Evolutionary conservation across 805 yeast genomes (phyloP).

Genomic region (Saccharomyces mikatae): DNA sequence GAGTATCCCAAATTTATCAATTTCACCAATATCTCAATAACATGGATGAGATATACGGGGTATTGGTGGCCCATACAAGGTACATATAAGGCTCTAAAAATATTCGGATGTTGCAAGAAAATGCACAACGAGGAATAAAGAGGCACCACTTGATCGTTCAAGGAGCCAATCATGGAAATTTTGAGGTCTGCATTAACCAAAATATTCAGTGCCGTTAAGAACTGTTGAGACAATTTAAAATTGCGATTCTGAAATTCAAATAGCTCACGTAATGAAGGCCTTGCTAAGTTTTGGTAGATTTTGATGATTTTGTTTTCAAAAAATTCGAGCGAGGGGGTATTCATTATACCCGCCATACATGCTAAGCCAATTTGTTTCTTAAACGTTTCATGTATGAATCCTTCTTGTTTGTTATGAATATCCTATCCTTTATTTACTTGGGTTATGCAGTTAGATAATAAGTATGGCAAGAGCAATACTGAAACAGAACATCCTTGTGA

Average conservation of each 20-base stretch:
- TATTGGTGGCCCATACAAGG: conserved; percentile 69
- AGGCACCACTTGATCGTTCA: conserved; percentile 91
- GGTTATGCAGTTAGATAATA: conserved; percentile 52
- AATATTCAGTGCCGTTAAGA: conserved; percentile 57
- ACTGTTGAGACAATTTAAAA: conserved; percentile 62
- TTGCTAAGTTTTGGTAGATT: conserved; percentile 85
- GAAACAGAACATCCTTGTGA: conserved; percentile 95
- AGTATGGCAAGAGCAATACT: conserved; percentile 62
- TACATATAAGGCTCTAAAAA: conserved; percentile 74
- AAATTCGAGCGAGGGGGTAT: conserved; percentile 87
- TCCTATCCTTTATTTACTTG: conserved; percentile 26
- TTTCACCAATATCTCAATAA: conserved; percentile 65
- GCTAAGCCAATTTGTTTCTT: not conserved
- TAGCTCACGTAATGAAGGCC: conserved; percentile 73
- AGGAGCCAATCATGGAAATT: conserved; percentile 74
- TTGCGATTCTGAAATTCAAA: conserved; percentile 80
- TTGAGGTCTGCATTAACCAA: conserved; percentile 66
- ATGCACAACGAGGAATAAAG: conserved; percentile 77
- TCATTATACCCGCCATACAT: conserved; percentile 90
- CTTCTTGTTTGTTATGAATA: not conserved
- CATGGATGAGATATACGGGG: conserved; percentile 74
- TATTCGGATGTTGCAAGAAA: conserved; percentile 81
- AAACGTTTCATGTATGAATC: not conserved
- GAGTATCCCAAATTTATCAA: conserved; percentile 68
- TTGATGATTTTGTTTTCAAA: conserved; percentile 77